These are phyloP conservation scores for Fragilariopsis cylindrus DNA, from an alignment of 108 stramenopile genomes.

Conservation along the genomic window DNA sequence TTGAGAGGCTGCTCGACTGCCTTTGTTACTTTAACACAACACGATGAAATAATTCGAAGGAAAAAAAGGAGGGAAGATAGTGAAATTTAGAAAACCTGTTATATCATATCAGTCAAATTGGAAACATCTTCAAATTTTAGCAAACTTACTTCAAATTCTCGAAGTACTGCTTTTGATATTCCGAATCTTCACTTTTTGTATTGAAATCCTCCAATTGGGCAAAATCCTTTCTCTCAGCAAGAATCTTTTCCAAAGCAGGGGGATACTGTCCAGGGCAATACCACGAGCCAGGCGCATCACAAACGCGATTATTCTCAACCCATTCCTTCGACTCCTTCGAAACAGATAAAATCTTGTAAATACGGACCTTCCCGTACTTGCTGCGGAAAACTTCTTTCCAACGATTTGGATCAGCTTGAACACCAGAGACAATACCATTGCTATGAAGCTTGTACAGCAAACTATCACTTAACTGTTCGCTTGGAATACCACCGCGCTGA, in stretches of 20 bases:
- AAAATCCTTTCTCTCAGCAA: slow-evolving; percentile 85
- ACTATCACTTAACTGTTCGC: slow-evolving; percentile 70
- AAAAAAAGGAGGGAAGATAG: not conserved
- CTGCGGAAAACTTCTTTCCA: slow-evolving; percentile 86
- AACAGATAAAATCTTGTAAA: slow-evolving; percentile 91
- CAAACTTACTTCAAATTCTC: slow-evolving; percentile 67
- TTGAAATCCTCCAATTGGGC: slow-evolving; percentile 93
- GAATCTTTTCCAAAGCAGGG: slow-evolving; percentile 82
- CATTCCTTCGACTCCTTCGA: slow-evolving; percentile 88
- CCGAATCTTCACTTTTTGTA: slow-evolving; percentile 53
- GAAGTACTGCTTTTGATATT: slow-evolving; percentile 75
- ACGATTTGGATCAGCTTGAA: slow-evolving; percentile 68
- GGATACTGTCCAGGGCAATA: slow-evolving; percentile 91
- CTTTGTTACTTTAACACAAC: slow-evolving; percentile 7
- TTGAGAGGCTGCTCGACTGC: slow-evolving; percentile 7
- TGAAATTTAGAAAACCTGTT: not conserved
- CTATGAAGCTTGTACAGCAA: slow-evolving; percentile 93
- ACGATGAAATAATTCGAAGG: not conserved
- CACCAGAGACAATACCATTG: slow-evolving; percentile 65
- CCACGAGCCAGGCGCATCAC: slow-evolving; percentile 90
- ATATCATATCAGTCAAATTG: slow-evolving; percentile 5
- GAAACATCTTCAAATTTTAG: not conserved
- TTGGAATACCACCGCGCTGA: slow-evolving; percentile 56
- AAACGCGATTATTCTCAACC: slow-evolving; percentile 81
- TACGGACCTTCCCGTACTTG: slow-evolving; percentile 96